Base-by-base conservation (phyloP, 2,329 filamentous ascomycete species). In the Clonostachys byssicola region DNA sequence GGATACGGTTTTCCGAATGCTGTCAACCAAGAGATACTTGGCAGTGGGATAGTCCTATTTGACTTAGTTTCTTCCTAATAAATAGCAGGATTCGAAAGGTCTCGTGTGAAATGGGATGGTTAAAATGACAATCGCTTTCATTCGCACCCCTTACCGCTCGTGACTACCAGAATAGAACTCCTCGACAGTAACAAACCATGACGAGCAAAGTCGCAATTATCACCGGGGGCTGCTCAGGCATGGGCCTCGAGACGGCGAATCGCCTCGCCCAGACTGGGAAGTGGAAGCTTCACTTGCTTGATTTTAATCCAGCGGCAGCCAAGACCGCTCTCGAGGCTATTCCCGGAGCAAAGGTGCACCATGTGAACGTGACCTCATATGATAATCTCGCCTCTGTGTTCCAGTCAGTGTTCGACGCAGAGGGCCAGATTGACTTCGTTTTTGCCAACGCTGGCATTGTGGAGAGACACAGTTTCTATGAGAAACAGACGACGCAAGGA, bases 401-500 rank as follows among this genome's bases (percentile, higher is more conserved):
- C 47, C 61, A 73, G 42, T 51, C 50, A 14, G 56, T 64, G 9
- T 74, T 67, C 56, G 50, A 59, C 6, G 49, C 54, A 4, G 55
- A 60, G 10, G 58, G 60, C 13, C 56, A 64, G 4, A 42, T 76
- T 14, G 72, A 75, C 57, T 73, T 75, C 50, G 71, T 75, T 34
- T 76, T 71, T 51, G 72, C 70, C 14, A 76, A 75, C 47, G 72
- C 72, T 1, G 73, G 73, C 2, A 63, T 74, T 18, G 58, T 73
- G 8, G 70, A 73, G 46, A 55, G 61, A 16, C 54, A 60, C 46
- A 70, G 68, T 47, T 72, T 72, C 55, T 73, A 53, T 46, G 44
- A 51, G 23, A 53, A 35, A 17, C 36, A 44, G 6, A 45, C 48
- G n/a, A 40, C 45, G 3, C 17, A 48, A 10, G 41, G 47, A n/a